A percentile compares a stretch with the other conserved stretches of the same genome.
Evolutionary conservation across 2,329 filamentous ascomycete genomes (phyloP).

Genomic region (Cladophialophora immunda): DNA sequence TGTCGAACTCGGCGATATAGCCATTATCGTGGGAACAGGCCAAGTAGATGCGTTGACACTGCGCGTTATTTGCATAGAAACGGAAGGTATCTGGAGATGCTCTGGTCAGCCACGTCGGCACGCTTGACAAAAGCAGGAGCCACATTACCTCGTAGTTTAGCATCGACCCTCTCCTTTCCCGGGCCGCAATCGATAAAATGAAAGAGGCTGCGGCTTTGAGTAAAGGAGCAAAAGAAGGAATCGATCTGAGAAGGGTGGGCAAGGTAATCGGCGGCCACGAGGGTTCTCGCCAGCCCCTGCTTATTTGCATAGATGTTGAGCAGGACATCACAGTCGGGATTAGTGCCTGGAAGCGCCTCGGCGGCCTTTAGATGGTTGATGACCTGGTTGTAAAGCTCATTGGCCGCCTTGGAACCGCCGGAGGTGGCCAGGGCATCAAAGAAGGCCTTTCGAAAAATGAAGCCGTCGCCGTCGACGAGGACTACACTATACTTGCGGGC

Average conservation of each 20-base stretch:
- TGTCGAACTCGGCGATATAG: slow-evolving; percentile 65
- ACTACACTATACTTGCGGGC: slow-evolving; percentile 67
- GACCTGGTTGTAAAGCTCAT: slow-evolving; percentile 35
- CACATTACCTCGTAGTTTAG: slow-evolving; percentile 64
- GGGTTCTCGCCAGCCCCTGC: slow-evolving; percentile 60
- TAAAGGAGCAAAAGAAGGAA: slow-evolving; percentile 38
- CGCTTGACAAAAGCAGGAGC: background rate
- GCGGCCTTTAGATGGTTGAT: slow-evolving; percentile 27
- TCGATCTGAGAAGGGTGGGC: slow-evolving; percentile 29
- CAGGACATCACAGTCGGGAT: slow-evolving; percentile 58
- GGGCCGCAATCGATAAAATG: slow-evolving; percentile 70
- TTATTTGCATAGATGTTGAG: slow-evolving; percentile 66
- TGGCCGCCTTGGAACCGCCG: slow-evolving; percentile 60
- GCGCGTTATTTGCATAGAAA: slow-evolving; percentile 65
- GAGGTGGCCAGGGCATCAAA: slow-evolving; percentile 54
- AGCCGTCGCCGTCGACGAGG: slow-evolving; percentile 70
- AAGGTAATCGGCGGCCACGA: slow-evolving; percentile 58
- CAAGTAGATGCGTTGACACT: slow-evolving; percentile 72
- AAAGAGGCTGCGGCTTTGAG: slow-evolving; percentile 59
- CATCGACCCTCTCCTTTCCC: slow-evolving; percentile 67
- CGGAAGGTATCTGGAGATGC: slow-evolving; percentile 45
- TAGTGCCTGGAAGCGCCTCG: slow-evolving; percentile 10
- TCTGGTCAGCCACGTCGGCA: slow-evolving; percentile 6
- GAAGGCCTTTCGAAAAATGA: slow-evolving; percentile 62
- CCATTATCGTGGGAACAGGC: slow-evolving; percentile 69